Conservation (phyloP, 176 grass and related monocot species). For the Puya raimondii region DNA sequence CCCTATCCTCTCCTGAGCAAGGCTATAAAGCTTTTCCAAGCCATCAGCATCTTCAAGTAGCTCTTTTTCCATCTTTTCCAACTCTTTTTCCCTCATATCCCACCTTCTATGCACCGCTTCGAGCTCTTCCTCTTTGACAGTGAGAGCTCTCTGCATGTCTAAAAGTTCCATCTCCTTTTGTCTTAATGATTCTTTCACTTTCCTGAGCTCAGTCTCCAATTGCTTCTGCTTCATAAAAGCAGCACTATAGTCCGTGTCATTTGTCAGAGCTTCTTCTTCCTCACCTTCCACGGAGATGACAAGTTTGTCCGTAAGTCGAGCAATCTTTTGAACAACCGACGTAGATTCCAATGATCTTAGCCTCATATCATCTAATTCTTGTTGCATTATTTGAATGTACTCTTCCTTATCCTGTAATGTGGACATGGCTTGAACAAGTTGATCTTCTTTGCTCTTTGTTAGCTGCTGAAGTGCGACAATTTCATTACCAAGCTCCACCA, state of each 20-base stretch:
- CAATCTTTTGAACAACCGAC: constrained; percentile 42
- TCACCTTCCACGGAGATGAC: constrained; percentile 33
- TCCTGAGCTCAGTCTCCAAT: constrained; percentile 50
- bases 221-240: constrained; percentile 42
- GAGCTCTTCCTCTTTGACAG: constrained; percentile 49
- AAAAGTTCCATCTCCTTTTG: constrained; percentile 43
- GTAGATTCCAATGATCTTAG: constrained; percentile 40
- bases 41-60: constrained; percentile 18
- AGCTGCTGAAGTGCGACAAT: constrained; percentile 36
- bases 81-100: constrained; percentile 30
- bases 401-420: constrained; percentile 48
- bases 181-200: constrained; percentile 34
- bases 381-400: constrained; percentile 23
- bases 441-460: constrained; percentile 41
- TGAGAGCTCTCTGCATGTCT: constrained; percentile 26
- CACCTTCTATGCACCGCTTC: constrained; percentile 28
- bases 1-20: constrained; percentile 13
- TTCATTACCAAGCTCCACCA: constrained; percentile 36
- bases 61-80: constrained; percentile 26
- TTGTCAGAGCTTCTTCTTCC: constrained; percentile 38
- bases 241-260: constrained; percentile 26
- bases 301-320: constrained; percentile 46
- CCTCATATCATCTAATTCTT: constrained; percentile 38
- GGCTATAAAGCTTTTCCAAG: constrained; percentile 6
- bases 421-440: constrained; percentile 38